Evolutionary conservation across 352 stramenopile genomes (phyloP).

Genomic region (Pythium graminicola): DNA sequence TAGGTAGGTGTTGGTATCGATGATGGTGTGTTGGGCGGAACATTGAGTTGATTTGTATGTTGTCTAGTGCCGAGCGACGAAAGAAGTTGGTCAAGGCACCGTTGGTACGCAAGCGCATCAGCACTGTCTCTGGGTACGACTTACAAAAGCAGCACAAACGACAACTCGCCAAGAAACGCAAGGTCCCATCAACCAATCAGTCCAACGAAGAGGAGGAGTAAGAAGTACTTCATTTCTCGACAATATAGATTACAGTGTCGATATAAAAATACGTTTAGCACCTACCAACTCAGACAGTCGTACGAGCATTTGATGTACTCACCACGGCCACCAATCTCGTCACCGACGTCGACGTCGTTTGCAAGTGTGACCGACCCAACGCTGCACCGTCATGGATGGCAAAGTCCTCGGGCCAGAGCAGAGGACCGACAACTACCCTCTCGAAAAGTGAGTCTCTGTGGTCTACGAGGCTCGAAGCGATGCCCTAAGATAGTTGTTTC

Average conservation of each 20-base stretch:
- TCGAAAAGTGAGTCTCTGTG: conserved; percentile 28
- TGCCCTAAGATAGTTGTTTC: background rate
- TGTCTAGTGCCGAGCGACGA: conserved; percentile 47
- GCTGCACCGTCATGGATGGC: conserved; percentile 47
- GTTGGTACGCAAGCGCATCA: conserved; percentile 64
- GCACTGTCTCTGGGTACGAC: conserved; percentile 82
- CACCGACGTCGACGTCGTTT: conserved; percentile 29
- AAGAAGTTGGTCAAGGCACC: conserved; percentile 82
- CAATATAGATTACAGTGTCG: background rate
- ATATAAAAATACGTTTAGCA: background rate
- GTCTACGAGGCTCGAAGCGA: background rate
- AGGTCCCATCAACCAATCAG: background rate
- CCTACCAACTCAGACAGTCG: background rate
- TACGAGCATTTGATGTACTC: too few species aligned
- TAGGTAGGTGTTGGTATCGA: conserved; percentile 30
- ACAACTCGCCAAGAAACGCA: conserved; percentile 32
- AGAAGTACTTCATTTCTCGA: background rate
- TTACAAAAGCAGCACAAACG: conserved; percentile 80
- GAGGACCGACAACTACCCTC: conserved; percentile 15
- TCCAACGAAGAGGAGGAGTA: background rate
- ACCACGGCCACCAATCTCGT: conserved; percentile 1
- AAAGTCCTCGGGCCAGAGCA: conserved; percentile 31
- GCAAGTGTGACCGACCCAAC: conserved; percentile 47
- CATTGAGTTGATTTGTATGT: conserved; percentile 1
- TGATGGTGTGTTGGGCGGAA: background rate